Percentiles rank a stretch among this genome's conserved stretches.
Conservation (phyloP, 148 eudicot species). For the Persicaria tinctoria region DNA sequence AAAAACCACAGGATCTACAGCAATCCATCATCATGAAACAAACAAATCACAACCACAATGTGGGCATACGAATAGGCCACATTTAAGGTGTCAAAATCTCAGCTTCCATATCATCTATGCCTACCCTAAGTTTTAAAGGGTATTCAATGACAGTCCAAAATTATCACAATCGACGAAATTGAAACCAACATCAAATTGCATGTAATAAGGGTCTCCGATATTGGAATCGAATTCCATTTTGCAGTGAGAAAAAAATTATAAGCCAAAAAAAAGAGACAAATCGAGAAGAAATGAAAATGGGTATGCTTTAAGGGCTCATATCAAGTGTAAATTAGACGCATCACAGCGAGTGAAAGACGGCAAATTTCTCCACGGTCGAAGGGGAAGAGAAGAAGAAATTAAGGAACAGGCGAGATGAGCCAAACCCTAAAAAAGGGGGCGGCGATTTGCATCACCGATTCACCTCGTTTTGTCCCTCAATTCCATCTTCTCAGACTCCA, state of each 20-base stretch:
- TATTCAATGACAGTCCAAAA: no score
- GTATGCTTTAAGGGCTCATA: conserved; percentile 1
- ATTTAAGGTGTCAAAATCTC: no score
- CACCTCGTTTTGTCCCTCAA: not conserved
- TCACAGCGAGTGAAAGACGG: not conserved
- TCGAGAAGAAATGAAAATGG: not conserved
- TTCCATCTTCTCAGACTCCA: not conserved
- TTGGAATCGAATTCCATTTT: no score
- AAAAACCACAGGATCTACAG: not conserved
- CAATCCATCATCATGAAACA: not conserved
- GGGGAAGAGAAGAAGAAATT: not conserved
- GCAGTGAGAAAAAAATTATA: not conserved
- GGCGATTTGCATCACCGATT: not conserved
- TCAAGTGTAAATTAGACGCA: conserved; percentile 1
- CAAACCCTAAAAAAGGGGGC: conserved; percentile 8
- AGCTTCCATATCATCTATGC: no score
- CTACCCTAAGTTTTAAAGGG: no score
- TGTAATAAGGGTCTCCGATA: no score
- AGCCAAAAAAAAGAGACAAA: not conserved
- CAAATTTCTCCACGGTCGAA: not conserved
- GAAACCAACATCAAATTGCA: no score
- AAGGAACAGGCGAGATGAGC: not conserved
- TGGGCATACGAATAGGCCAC: no score
- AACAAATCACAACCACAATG: not conserved
- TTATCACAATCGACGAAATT: no score